Evolutionary conservation across 148 eudicot species (phyloP), one percentile per base, ranked within the genome.

Genomic region (Silene conica): DNA sequence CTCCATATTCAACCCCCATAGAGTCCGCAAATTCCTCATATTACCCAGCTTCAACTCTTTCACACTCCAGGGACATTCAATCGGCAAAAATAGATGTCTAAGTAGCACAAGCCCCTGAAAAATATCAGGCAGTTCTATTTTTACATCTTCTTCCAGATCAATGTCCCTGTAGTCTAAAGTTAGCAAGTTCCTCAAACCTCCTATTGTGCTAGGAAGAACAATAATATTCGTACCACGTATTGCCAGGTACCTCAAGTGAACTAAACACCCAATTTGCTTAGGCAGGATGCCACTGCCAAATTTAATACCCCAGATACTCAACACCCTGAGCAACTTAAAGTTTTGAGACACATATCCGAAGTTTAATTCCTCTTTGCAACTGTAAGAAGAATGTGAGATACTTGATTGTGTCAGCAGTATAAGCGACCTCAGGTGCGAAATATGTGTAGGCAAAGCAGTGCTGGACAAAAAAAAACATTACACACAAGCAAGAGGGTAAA

Each of bases 1-100:
- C 0, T 50, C 62, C 28, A 48, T 57, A 28, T 63, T 76, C 25
- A 77, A 63, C 54, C 80, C 80, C 74, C 75, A 77, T 21, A 77
- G 60, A 19, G 71, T 71, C 46, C 11, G 71, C 71, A 77, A 71
- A 60, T 56, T 63, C 23, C 10, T 71, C 75, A 71, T 50, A 52
- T 34, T 26, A 16, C 45, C 23, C 55, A 77, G 70, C 19, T 48
- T 34, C 64, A 77, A 54, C 11, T 63, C 64, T 12, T 55, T 57
- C 48, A 58, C 67, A 55, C n/a, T 72, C 72, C 76, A 78, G 5
- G 59, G 25, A n/a, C 10, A 57, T 43, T 78, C 73, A 57, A 65
- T 26, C 0, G 80, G 76, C 60, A 78, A 38, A 38, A 38, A 38
- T 38, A 38, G 43, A 38, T 38, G 43, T 9, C 43, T 38, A 38